Percentiles rank a stretch among this genome's conserved stretches.
Conservation (phyloP, 2,329 filamentous ascomycete species). For the Sporothrix brunneoviolacea region DNA sequence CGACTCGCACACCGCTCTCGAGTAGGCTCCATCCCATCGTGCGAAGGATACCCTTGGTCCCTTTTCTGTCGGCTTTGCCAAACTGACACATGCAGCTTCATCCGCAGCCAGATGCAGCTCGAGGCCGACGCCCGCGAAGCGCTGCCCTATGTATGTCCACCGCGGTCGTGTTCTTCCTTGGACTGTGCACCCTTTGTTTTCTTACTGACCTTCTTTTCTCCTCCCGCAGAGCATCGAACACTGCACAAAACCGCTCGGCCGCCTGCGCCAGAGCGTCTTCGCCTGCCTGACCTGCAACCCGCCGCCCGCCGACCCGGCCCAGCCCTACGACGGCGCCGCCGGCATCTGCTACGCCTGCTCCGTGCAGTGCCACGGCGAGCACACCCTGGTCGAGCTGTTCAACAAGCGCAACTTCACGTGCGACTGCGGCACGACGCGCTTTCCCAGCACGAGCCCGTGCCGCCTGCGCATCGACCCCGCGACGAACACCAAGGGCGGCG, state of each 20-base stretch:
- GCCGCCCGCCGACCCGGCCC: constrained; percentile 56
- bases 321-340: too few species aligned
- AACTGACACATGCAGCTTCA: constrained; percentile 53
- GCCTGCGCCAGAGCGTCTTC: constrained; percentile 81
- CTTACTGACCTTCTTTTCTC: constrained; percentile 16
- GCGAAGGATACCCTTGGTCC: too few species aligned
- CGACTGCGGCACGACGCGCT: constrained; percentile 85
- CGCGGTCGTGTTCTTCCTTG: too few species aligned
- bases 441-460: constrained; percentile 66
- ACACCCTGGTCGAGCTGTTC: constrained; percentile 91
- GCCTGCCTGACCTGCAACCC: constrained; percentile 93
- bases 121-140: constrained; percentile 94
- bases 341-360: constrained; percentile 96
- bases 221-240: constrained; percentile 77
- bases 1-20: constrained; percentile 65
- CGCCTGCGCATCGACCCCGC: constrained; percentile 63
- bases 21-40: constrained; percentile 42
- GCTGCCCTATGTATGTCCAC: constrained; percentile 69
- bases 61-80: not conserved
- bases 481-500: constrained; percentile 69
- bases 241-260: constrained; percentile 84
- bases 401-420: constrained; percentile 92
- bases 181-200: not conserved
- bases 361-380: constrained; percentile 92
- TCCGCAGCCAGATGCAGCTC: constrained; percentile 79